Evolutionary conservation across 2,329 filamentous ascomycete species (phyloP).

Genomic region (Cytospora mali): DNA sequence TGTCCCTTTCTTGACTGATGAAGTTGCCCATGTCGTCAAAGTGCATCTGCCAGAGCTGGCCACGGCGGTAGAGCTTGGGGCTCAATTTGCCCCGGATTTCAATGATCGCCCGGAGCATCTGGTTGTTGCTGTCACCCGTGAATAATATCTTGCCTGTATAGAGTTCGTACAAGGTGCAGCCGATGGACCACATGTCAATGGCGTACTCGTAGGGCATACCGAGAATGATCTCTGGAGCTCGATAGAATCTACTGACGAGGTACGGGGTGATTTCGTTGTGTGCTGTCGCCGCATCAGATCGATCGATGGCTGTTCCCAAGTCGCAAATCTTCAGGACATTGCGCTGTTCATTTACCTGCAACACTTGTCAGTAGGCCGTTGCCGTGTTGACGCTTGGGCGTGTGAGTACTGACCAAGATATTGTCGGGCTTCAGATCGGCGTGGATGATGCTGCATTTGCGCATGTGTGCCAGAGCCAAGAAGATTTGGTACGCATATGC

Average conservation of each 20-base stretch:
- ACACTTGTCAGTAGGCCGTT: conserved; percentile 34
- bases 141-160: conserved; percentile 98
- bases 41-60: conserved; percentile 73
- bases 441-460: conserved; percentile 91
- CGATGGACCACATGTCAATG: conserved; percentile 97
- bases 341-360: conserved; percentile 73
- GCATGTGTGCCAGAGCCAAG: conserved; percentile 81
- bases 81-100: conserved; percentile 93
- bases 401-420: conserved; percentile 66
- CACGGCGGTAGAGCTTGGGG: conserved; percentile 83
- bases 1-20: conserved; percentile 81
- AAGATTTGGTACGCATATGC: conserved; percentile 95
- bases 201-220: conserved; percentile 95
- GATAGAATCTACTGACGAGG: conserved; percentile 95
- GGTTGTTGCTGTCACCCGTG: conserved; percentile 92
- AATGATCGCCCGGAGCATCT: conserved; percentile 96
- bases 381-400: background rate
- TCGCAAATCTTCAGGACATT: conserved; percentile 94
- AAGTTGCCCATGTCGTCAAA: conserved; percentile 88
- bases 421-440: conserved; percentile 98
- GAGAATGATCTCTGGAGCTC: conserved; percentile 94
- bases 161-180: conserved; percentile 94
- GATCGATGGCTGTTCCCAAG: conserved; percentile 91
- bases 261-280: conserved; percentile 89
- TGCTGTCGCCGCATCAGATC: conserved; percentile 71